A percentile compares a stretch with the other conserved stretches of the same genome.
Conservation (phyloP, 2,329 filamentous ascomycete species). For the Ascochyta fabae region DNA sequence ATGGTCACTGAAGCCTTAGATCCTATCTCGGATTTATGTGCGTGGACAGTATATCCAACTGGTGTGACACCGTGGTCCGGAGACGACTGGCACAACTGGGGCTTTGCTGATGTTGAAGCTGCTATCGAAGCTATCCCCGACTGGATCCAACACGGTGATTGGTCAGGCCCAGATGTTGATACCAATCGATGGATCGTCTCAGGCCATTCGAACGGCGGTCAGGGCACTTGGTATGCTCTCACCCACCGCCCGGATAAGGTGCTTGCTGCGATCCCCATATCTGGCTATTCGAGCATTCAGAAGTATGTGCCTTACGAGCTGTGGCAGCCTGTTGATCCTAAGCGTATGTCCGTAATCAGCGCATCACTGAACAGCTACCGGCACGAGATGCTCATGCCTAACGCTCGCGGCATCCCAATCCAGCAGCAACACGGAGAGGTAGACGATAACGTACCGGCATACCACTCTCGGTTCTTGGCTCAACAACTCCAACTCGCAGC, state of each 20-base stretch:
- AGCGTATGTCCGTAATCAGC: conserved; percentile 55
- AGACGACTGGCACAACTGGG: conserved; percentile 68
- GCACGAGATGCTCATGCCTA: conserved; percentile 62
- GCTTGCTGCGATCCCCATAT: conserved; percentile 63
- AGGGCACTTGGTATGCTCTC: conserved; percentile 64
- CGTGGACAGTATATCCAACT: conserved; percentile 63
- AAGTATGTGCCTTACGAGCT: conserved; percentile 65
- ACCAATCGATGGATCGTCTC: conserved; percentile 58
- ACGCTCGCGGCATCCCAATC: conserved; percentile 60
- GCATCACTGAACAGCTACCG: conserved; percentile 59
- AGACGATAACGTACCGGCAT: conserved; percentile 66
- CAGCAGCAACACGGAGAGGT: conserved; percentile 63
- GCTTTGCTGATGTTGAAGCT: conserved; percentile 62
- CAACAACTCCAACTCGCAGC: conserved; percentile 55
- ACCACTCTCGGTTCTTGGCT: conserved; percentile 62
- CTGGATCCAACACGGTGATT: conserved; percentile 58
- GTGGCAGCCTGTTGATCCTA: conserved; percentile 63
- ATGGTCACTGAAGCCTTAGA: conserved; percentile 58
- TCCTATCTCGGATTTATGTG: conserved; percentile 58
- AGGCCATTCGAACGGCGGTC: conserved; percentile 67
- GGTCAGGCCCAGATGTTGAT: conserved; percentile 57
- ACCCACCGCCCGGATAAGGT: conserved; percentile 64
- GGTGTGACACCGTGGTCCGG: conserved; percentile 66
- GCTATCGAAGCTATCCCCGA: conserved; percentile 56
- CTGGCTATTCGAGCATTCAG: conserved; percentile 65